These are phyloP conservation scores for Lactifluus subvellereus DNA, from an alignment of 768 basidiomycete genomes.

Conservation along the genomic window DNA sequence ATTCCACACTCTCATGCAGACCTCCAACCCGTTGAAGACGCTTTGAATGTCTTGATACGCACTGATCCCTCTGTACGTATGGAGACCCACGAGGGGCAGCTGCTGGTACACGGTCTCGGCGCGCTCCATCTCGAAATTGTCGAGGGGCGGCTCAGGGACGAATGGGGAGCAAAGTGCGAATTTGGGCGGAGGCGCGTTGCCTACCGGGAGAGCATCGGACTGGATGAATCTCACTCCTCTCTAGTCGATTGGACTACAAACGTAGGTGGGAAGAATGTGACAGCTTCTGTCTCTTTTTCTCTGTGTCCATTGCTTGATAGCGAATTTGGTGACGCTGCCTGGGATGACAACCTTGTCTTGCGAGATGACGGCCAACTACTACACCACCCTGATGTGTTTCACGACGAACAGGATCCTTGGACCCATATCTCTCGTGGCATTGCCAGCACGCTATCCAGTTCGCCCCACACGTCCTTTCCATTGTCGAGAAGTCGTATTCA, in stretches of 20 bases:
- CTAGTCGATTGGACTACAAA: slow-evolving; percentile 57
- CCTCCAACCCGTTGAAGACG: slow-evolving; percentile 69
- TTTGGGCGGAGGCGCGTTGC: slow-evolving; percentile 73
- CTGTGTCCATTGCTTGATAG: slow-evolving; percentile 48
- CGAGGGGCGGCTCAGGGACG: slow-evolving; percentile 71
- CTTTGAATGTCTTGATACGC: slow-evolving; percentile 63
- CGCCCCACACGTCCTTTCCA: slow-evolving; percentile 70
- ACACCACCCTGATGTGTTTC: slow-evolving; percentile 44
- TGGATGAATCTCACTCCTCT: slow-evolving; percentile 25
- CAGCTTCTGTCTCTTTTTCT: slow-evolving; percentile 48
- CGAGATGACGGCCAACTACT: slow-evolving; percentile 47
- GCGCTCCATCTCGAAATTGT: slow-evolving; percentile 86
- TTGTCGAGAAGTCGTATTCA: slow-evolving; percentile 59
- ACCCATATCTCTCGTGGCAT: slow-evolving; percentile 63
- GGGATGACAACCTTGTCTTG: slow-evolving; percentile 75
- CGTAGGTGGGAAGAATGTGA: slow-evolving; percentile 48
- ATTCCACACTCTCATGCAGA: slow-evolving; percentile 78
- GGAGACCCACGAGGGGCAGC: slow-evolving; percentile 76
- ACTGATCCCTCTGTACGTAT: slow-evolving; percentile 86
- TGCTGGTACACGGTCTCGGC: slow-evolving; percentile 79
- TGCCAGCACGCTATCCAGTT: slow-evolving; percentile 64
- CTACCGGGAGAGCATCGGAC: slow-evolving; percentile 59
- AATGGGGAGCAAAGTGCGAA: slow-evolving; percentile 75
- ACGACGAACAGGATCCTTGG: slow-evolving; percentile 38
- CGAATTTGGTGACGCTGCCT: slow-evolving; percentile 59